Conservation (phyloP, 2,329 filamentous ascomycete species). For the Cordyceps sp. region DNA sequence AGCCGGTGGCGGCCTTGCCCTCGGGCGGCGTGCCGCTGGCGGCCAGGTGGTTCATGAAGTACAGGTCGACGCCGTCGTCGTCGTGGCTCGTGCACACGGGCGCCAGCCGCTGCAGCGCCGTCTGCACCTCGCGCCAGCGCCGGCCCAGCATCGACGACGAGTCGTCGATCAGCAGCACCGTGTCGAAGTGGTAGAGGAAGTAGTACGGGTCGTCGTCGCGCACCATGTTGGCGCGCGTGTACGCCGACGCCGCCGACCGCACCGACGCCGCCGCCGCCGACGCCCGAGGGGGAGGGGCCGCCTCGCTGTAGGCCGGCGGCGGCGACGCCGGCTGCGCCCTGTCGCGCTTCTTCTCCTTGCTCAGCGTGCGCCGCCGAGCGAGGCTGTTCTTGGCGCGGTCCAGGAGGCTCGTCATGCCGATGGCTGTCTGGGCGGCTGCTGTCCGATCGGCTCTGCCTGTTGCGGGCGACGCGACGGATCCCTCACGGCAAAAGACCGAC, state of each 20-base stretch:
- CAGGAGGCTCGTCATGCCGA: too few species aligned
- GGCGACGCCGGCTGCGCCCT: too few species aligned
- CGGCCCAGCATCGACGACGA: conserved; percentile 68
- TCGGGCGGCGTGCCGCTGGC: conserved; percentile 18
- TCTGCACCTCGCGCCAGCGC: conserved; percentile 60
- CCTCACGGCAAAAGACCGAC: too few species aligned
- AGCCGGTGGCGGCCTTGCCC: conserved; percentile 34
- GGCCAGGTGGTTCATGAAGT: conserved; percentile 61
- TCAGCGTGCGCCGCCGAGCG: too few species aligned
- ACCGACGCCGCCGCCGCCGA: too few species aligned
- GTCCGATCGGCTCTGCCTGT: too few species aligned
- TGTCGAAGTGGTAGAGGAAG: conserved; percentile 70
- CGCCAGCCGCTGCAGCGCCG: conserved; percentile 56
- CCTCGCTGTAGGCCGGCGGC: too few species aligned
- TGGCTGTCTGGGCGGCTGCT: too few species aligned
- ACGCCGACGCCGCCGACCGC: background rate
- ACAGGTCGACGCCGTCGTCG: conserved; percentile 72
- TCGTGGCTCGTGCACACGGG: conserved; percentile 72
- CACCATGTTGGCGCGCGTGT: background rate
- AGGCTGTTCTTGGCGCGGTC: too few species aligned
- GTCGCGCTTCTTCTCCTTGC: too few species aligned
- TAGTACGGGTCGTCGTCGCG: conserved; percentile 49
- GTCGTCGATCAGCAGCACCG: conserved; percentile 82
- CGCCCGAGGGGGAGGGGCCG: too few species aligned
- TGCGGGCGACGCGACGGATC: too few species aligned